Conservation (phyloP, 1,284 basidiomycete species). For the Marasmius oreades region DNA sequence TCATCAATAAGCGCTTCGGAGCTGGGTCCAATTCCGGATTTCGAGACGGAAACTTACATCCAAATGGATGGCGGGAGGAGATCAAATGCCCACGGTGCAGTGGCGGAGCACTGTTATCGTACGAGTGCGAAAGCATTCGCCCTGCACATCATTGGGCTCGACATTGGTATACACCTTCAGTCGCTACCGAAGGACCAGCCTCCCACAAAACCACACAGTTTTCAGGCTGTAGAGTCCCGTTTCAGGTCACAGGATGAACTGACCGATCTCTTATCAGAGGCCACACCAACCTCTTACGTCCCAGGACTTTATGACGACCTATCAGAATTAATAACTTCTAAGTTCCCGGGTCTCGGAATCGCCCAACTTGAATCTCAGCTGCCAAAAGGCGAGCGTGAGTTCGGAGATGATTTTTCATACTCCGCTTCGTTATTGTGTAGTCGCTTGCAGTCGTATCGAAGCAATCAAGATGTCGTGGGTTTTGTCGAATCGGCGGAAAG, state of each 20-base stretch:
- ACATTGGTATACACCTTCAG: slow-evolving; percentile 56
- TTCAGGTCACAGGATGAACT: slow-evolving; percentile 61
- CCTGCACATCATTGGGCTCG: slow-evolving; percentile 66
- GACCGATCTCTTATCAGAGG: slow-evolving; percentile 61
- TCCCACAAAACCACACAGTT: slow-evolving; percentile 53
- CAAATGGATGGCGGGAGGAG: slow-evolving; percentile 49
- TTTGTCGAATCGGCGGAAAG: slow-evolving; percentile 45
- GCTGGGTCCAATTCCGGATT: slow-evolving; percentile 64
- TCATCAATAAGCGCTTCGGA: slow-evolving; percentile 60
- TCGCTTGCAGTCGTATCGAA: slow-evolving; percentile 48
- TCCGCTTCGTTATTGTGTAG: slow-evolving; percentile 48
- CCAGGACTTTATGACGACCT: slow-evolving; percentile 65
- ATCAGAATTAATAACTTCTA: slow-evolving; percentile 36
- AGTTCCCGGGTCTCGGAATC: slow-evolving; percentile 54
- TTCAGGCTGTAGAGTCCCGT: slow-evolving; percentile 47
- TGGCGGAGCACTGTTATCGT: slow-evolving; percentile 66
- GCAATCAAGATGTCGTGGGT: slow-evolving; percentile 37
- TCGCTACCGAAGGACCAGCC: slow-evolving; percentile 30
- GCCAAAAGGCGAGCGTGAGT: slow-evolving; percentile 67
- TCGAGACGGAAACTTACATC: slow-evolving; percentile 45
- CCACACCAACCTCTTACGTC: slow-evolving; percentile 65
- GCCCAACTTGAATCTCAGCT: slow-evolving; percentile 65
- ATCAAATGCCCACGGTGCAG: slow-evolving; percentile 57
- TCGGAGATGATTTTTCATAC: slow-evolving; percentile 80
- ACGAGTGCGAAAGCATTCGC: slow-evolving; percentile 74